phyloP scores from a whole-genome alignment of 2,329 filamentous ascomycete genomes.

The Neonectria sp. region DNA sequence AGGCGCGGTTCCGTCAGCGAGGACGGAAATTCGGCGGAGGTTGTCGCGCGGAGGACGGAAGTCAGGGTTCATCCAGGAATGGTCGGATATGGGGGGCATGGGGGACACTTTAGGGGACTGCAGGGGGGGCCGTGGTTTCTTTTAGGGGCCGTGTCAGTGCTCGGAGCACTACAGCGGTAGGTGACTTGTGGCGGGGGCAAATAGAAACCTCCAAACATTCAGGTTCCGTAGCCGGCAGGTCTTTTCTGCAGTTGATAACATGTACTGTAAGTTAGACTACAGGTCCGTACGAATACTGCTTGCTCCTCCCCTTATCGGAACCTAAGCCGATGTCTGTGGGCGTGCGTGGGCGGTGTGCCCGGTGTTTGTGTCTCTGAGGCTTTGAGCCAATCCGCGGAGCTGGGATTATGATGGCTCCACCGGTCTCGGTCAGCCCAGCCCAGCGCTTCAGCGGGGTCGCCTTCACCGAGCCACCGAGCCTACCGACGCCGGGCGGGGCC shows the following conservation, averaged over 20 bases:
- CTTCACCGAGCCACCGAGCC: conserved; percentile 39
- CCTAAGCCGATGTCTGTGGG: background rate
- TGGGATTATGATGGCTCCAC: conserved; percentile 9
- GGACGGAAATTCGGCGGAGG: conserved; percentile 48
- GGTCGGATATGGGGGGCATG: conserved; percentile 24
- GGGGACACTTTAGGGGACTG: conserved; percentile 24
- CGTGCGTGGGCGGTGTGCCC: conserved; percentile 22
- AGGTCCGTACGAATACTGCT: background rate
- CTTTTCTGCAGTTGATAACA: background rate
- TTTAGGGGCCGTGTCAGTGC: conserved; percentile 24
- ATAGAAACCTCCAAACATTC: background rate
- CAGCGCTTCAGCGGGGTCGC: conserved; percentile 20
- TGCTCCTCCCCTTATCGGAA: background rate
- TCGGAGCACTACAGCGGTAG: conserved; percentile 16
- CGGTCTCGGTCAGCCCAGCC: conserved; percentile 32
- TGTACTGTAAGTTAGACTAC: background rate
- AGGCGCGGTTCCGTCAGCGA: conserved; percentile 38
- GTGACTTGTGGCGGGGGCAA: conserved; percentile 12
- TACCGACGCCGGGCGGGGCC: conserved; percentile 45
- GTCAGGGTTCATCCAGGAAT: conserved; percentile 36
- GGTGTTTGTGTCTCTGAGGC: background rate
- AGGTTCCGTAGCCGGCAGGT: background rate
- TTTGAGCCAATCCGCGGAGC: conserved; percentile 2
- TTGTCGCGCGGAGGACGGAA: conserved; percentile 43
- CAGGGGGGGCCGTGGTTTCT: conserved; percentile 17